Evolutionary conservation across 352 stramenopile species (phyloP).

Genomic region (Pythium dissimile): DNA sequence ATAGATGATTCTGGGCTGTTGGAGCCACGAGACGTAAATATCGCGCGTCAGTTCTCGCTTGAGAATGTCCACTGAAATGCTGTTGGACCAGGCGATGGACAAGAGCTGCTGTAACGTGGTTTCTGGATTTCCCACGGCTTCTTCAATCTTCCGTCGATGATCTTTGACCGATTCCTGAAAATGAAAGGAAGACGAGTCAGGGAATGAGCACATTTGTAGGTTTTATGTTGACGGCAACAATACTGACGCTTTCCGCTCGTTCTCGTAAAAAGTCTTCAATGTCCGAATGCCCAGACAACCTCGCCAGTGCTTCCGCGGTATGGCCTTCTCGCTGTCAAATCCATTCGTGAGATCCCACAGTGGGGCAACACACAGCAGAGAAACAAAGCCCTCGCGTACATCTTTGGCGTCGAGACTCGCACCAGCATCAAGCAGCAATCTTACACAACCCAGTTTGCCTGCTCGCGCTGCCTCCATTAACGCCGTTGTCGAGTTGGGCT

Average conservation of each 20-base stretch:
- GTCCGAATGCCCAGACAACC: constrained; percentile 47
- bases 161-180: constrained; percentile 80
- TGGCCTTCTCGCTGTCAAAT: constrained; percentile 60
- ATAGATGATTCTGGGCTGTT: constrained; percentile 78
- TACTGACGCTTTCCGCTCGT: constrained; percentile 74
- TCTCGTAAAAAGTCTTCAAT: constrained; percentile 82
- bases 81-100: constrained; percentile 53
- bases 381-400: constrained; percentile 29
- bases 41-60: constrained; percentile 78
- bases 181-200: background rate
- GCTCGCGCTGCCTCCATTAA: constrained; percentile 84
- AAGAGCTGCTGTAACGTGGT: constrained; percentile 68
- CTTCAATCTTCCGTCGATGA: constrained; percentile 80
- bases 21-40: constrained; percentile 67
- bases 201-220: background rate
- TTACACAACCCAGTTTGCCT: constrained; percentile 74
- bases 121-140: constrained; percentile 56
- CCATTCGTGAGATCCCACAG: background rate
- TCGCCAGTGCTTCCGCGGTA: constrained; percentile 66
- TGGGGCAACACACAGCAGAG: background rate
- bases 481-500: constrained; percentile 85
- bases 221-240: no score
- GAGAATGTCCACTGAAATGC: constrained; percentile 71
- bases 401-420: constrained; percentile 71
- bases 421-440: constrained; percentile 60